A percentile compares a stretch with the other conserved stretches of the same genome.
These are phyloP conservation scores for Pyrenophora seminiperda DNA, from an alignment of 2,329 filamentous ascomycete genomes.

Conservation along the genomic window DNA sequence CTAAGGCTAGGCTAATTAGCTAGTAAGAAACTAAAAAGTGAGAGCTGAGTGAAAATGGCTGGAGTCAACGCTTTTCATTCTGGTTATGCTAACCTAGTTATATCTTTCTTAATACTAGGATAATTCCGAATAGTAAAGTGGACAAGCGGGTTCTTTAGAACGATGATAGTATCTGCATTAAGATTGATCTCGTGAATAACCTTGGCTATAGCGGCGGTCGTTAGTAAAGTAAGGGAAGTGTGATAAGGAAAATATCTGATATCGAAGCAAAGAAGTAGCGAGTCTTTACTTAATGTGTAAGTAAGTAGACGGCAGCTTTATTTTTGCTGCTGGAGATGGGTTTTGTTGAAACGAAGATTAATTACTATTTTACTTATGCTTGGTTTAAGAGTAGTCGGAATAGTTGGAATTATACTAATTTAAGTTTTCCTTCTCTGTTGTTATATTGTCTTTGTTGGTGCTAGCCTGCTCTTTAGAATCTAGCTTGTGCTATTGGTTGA, in stretches of 20 bases:
- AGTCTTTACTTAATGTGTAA: not conserved
- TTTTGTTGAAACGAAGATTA: too few species aligned
- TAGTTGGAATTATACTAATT: not conserved
- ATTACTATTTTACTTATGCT: not conserved
- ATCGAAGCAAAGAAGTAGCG: not conserved
- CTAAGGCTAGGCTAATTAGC: too few species aligned
- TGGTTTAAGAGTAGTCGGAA: not conserved
- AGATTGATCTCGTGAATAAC: slow-evolving; percentile 1
- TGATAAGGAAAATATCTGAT: not conserved
- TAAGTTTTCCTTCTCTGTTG: not conserved
- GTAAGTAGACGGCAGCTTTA: not conserved
- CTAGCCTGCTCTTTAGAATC: not conserved
- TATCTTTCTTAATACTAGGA: not conserved
- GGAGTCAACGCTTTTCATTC: too few species aligned
- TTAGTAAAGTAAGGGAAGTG: not conserved
- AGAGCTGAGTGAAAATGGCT: too few species aligned
- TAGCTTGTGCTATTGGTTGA: slow-evolving; percentile 25
- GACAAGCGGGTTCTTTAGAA: slow-evolving; percentile 3
- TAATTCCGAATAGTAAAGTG: slow-evolving; percentile 4
- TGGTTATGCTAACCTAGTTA: too few species aligned
- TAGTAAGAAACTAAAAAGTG: too few species aligned
- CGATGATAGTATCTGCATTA: slow-evolving; percentile 11
- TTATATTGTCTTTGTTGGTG: not conserved
- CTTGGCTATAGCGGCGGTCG: not conserved
- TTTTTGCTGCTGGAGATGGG: slow-evolving; percentile 42